These are phyloP conservation scores for Solanum hybrid DNA, from an alignment of 305 asterid species.

Conservation along the genomic window DNA sequence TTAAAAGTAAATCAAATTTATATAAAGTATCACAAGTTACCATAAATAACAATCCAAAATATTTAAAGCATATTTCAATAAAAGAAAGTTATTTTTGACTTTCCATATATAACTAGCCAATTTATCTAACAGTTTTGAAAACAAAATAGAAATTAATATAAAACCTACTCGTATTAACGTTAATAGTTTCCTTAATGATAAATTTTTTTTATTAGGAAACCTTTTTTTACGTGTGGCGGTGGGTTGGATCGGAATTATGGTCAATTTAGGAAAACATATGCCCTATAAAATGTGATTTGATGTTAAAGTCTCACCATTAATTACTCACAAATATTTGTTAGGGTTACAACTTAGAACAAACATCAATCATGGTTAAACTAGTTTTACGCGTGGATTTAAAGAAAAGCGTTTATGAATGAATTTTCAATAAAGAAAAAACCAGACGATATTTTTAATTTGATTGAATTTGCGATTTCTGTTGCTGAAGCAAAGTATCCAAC, in stretches of 20 bases:
- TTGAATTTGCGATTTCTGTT: neutral
- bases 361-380: neutral
- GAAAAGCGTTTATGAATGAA: neutral
- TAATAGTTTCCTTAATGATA: neutral
- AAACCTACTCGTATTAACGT: neutral
- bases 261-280: too few species aligned
- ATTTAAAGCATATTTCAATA: neutral
- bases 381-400: neutral
- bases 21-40: neutral
- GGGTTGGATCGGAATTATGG: neutral
- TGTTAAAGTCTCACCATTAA: neutral
- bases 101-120: neutral
- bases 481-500: neutral
- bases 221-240: neutral
- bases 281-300: neutral
- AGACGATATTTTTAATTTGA: neutral
- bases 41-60: neutral
- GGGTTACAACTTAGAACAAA: neutral
- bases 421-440: neutral
- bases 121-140: neutral
- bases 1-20: too few species aligned
- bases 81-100: neutral
- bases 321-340: too few species aligned
- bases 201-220: neutral
- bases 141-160: too few species aligned